These are phyloP conservation scores for Populus euphratica DNA, from an alignment of 345 rosid species.

Conservation along the genomic window DNA sequence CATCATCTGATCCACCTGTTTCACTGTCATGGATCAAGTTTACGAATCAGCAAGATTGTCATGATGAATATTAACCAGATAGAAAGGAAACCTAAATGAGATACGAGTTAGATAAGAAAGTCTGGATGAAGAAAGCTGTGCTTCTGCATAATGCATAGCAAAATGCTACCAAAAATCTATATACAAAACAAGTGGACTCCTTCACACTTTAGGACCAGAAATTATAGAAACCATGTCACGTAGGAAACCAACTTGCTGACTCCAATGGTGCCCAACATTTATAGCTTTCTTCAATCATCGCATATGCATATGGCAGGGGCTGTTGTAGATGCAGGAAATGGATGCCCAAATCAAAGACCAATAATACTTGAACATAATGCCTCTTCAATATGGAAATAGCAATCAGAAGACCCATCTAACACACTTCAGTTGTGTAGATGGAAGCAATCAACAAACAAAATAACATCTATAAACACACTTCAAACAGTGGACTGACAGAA, in stretches of 20 bases:
- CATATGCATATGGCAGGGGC: background rate
- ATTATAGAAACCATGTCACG: background rate
- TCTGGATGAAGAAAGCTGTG: background rate
- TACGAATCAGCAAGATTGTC: conserved; percentile 11
- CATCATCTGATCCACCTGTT: conserved; percentile 53
- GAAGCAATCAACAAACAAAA: background rate
- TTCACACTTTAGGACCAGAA: background rate
- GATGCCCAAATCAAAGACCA: background rate
- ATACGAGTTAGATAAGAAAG: background rate
- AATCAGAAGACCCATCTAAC: background rate
- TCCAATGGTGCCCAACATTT: background rate
- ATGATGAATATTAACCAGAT: background rate
- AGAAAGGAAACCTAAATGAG: background rate
- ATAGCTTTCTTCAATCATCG: background rate
- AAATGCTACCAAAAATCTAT: background rate
- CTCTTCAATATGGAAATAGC: background rate
- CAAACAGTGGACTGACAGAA: background rate
- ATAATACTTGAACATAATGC: background rate
- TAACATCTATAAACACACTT: background rate
- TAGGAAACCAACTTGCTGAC: background rate
- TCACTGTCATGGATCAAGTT: conserved; percentile 47
- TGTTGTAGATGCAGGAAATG: background rate
- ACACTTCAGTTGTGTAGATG: background rate
- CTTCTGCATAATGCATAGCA: background rate
- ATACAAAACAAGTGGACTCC: background rate